phyloP scores from a whole-genome alignment of 306 rosid species.

The Quercus ilex region DNA sequence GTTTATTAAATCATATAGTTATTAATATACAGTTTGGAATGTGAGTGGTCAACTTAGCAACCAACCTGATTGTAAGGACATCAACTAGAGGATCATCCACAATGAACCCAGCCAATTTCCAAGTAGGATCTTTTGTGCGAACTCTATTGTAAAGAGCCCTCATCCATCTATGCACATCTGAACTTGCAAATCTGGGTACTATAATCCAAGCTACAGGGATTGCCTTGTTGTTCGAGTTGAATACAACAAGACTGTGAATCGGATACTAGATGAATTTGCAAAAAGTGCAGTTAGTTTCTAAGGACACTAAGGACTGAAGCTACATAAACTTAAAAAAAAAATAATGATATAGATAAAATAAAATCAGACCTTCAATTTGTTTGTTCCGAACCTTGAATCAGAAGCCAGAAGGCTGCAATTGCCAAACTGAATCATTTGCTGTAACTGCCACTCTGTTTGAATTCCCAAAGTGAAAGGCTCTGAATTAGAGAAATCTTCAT shows the following conservation, averaged over 20 bases:
- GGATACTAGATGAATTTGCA: slow-evolving; percentile 59
- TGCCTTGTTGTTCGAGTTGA: slow-evolving; percentile 84
- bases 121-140: slow-evolving; percentile 71
- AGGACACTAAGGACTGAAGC: background rate
- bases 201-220: slow-evolving; percentile 95
- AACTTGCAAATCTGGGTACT: slow-evolving; percentile 59
- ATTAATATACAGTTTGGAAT: background rate
- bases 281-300: slow-evolving; percentile 34
- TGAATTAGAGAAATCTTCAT: slow-evolving; percentile 75
- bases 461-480: slow-evolving; percentile 76
- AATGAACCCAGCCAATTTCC: slow-evolving; percentile 88
- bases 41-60: background rate
- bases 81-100: slow-evolving; percentile 83
- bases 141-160: slow-evolving; percentile 88
- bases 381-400: slow-evolving; percentile 85
- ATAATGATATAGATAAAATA: background rate
- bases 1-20: background rate
- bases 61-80: slow-evolving; percentile 73
- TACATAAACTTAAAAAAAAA: slow-evolving; percentile 10
- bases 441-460: slow-evolving; percentile 98
- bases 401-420: slow-evolving; percentile 72
- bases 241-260: slow-evolving; percentile 83
- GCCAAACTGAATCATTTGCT: slow-evolving; percentile 90
- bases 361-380: slow-evolving; percentile 76
- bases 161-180: slow-evolving; percentile 85